phyloP scores from a whole-genome alignment of 2,329 filamentous ascomycete species.

The Hymenoscyphus fraxineus region DNA sequence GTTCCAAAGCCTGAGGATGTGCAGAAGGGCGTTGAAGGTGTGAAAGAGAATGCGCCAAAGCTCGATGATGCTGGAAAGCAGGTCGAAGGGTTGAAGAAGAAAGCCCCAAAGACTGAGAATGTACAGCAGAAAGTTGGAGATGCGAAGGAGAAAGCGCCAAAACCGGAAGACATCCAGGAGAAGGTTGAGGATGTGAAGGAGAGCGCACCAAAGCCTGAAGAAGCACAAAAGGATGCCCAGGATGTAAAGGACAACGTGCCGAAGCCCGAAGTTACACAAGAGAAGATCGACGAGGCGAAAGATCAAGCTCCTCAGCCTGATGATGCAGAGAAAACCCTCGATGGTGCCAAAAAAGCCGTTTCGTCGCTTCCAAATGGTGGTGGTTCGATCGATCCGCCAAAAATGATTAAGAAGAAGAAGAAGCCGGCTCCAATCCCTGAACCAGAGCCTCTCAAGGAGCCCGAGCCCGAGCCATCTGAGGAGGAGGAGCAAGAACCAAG shows the following conservation, averaged over 20 bases:
- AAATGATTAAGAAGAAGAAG: conserved; percentile 15
- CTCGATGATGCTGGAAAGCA: not conserved
- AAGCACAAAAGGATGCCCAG: not conserved
- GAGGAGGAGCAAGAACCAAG: not conserved
- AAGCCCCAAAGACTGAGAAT: not conserved
- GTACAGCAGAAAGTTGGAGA: not conserved
- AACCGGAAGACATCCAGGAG: not conserved
- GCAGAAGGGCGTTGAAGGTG: not conserved
- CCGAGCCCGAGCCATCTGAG: not conserved
- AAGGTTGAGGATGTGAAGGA: not conserved
- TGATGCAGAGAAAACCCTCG: conserved; percentile 3
- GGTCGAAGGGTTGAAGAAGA: not conserved
- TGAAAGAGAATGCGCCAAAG: not conserved
- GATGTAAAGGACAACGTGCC: conserved; percentile 3
- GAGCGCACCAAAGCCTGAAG: conserved; percentile 6
- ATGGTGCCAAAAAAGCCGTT: not conserved
- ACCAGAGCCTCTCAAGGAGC: conserved; percentile 17
- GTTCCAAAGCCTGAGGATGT: not conserved
- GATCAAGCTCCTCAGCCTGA: not conserved
- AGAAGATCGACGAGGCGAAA: not conserved
- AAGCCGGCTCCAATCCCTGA: conserved; percentile 19
- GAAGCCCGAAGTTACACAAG: not conserved
- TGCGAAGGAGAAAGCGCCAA: conserved; percentile 1
- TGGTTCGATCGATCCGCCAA: conserved; percentile 4
- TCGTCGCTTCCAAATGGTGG: conserved; percentile 1